Conservation (phyloP, 148 eudicot genomes). For the Cornus kousa region DNA sequence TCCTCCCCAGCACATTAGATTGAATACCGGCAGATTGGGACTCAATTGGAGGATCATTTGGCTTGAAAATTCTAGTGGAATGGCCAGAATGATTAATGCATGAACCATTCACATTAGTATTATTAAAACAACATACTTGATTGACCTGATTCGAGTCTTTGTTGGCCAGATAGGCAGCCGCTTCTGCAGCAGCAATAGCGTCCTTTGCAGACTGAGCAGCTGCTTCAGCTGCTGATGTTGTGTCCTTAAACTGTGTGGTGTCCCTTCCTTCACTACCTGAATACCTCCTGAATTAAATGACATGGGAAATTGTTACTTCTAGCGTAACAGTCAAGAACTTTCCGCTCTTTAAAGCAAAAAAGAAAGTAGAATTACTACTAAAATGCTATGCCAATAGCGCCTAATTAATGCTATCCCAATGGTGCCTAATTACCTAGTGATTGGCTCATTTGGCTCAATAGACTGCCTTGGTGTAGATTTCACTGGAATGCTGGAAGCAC, state of each 20-base stretch:
- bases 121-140: slow-evolving; percentile 3
- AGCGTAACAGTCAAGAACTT: neutral
- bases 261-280: slow-evolving; percentile 34
- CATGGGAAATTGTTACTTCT: neutral
- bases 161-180: slow-evolving; percentile 70
- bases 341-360: neutral
- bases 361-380: neutral
- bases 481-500: slow-evolving; percentile 74
- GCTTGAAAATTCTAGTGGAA: neutral
- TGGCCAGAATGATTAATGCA: slow-evolving; percentile 3
- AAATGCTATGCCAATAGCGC: neutral
- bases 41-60: slow-evolving; percentile 5
- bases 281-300: slow-evolving; percentile 32
- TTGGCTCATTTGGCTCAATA: slow-evolving; percentile 35
- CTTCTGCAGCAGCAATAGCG: slow-evolving; percentile 86
- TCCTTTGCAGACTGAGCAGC: slow-evolving; percentile 82
- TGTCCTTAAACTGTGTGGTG: slow-evolving; percentile 39
- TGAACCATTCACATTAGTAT: slow-evolving; percentile 13
- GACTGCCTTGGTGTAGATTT: slow-evolving; percentile 39
- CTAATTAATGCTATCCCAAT: neutral
- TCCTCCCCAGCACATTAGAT: slow-evolving; percentile 1
- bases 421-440: slow-evolving; percentile 33
- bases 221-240: slow-evolving; percentile 83
- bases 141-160: slow-evolving; percentile 23
- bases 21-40: slow-evolving; percentile 7